Percentiles rank a stretch among this genome's conserved stretches.
phyloP scores from a whole-genome alignment of 225 moss, liverwort and hornwort species.

The Lunularia cruciata region DNA sequence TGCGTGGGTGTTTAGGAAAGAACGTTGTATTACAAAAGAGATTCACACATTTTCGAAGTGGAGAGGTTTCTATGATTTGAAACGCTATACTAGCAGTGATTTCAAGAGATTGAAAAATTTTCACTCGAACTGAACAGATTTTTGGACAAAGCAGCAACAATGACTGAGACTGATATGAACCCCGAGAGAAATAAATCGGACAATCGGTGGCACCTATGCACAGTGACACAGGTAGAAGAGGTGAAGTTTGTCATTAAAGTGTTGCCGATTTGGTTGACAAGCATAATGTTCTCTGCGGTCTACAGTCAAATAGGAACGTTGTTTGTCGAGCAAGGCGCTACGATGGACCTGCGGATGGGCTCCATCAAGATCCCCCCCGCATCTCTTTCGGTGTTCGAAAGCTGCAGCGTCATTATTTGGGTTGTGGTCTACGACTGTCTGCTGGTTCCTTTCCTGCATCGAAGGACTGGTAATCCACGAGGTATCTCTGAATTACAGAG shows the following conservation, averaged over 20 bases:
- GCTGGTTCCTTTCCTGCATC: constrained; percentile 61
- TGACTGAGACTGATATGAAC: constrained; percentile 38
- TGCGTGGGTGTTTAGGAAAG: too few relatives aligned
- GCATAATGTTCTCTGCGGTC: constrained; percentile 73
- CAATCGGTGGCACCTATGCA: constrained; percentile 62
- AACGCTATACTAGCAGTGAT: too few relatives aligned
- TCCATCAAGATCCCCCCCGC: constrained; percentile 62
- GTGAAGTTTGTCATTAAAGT: constrained; percentile 66
- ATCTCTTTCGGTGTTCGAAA: constrained; percentile 73
- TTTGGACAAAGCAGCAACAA: constrained; percentile 68
- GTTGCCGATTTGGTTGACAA: constrained; percentile 72
- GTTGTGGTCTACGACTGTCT: constrained; percentile 71
- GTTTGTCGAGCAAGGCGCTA: constrained; percentile 74
- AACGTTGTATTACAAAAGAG: too few relatives aligned
- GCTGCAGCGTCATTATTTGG: constrained; percentile 68
- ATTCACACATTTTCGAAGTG: too few relatives aligned
- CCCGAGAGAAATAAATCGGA: constrained; percentile 31
- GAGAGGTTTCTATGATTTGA: too few relatives aligned
- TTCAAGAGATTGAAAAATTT: background rate
- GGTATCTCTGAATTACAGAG: constrained; percentile 73
- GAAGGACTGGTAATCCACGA: constrained; percentile 46
- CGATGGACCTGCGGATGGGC: constrained; percentile 61
- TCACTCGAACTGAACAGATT: constrained; percentile 38
- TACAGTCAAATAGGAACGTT: constrained; percentile 77
- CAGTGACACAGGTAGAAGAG: constrained; percentile 80